These are phyloP conservation scores for Leccinum boreale DNA, from an alignment of 768 basidiomycete genomes.

Conservation along the genomic window DNA sequence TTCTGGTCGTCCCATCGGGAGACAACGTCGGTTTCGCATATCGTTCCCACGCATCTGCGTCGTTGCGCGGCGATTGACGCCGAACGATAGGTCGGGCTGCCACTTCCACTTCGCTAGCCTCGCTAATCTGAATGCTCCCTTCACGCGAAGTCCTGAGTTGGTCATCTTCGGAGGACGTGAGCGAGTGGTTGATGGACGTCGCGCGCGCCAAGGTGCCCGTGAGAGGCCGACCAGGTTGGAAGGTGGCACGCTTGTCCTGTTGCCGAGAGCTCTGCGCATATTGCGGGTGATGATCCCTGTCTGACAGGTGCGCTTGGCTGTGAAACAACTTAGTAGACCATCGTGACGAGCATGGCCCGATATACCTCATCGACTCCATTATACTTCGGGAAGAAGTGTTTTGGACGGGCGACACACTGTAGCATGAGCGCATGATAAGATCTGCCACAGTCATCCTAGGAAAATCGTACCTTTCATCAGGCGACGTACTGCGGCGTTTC, in stretches of 20 bases:
- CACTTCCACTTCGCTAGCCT: slow-evolving; percentile 28
- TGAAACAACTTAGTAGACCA: slow-evolving; percentile 8
- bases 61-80: slow-evolving; percentile 28
- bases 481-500: slow-evolving; percentile 34
- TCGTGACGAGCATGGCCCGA: not conserved
- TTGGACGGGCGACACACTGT: slow-evolving; percentile 15
- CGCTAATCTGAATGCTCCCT: slow-evolving; percentile 29
- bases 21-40: slow-evolving; percentile 33
- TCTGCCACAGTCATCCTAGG: not conserved
- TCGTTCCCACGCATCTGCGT: slow-evolving; percentile 32
- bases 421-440: slow-evolving; percentile 10
- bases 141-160: slow-evolving; percentile 29
- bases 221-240: slow-evolving; percentile 8
- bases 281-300: slow-evolving; percentile 12
- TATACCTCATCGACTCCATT: slow-evolving; percentile 29
- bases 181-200: slow-evolving; percentile 16
- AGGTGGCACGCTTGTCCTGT: slow-evolving; percentile 8
- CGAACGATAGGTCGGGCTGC: slow-evolving; percentile 13
- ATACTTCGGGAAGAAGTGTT: slow-evolving; percentile 15
- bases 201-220: slow-evolving; percentile 9
- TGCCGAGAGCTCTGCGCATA: slow-evolving; percentile 10
- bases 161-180: slow-evolving; percentile 30
- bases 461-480: slow-evolving; percentile 21
- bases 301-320: slow-evolving; percentile 24
- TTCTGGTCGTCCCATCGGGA: slow-evolving; percentile 33